phyloP scores from a whole-genome alignment of 768 basidiomycete genomes.

The Amanita fuliginea region DNA sequence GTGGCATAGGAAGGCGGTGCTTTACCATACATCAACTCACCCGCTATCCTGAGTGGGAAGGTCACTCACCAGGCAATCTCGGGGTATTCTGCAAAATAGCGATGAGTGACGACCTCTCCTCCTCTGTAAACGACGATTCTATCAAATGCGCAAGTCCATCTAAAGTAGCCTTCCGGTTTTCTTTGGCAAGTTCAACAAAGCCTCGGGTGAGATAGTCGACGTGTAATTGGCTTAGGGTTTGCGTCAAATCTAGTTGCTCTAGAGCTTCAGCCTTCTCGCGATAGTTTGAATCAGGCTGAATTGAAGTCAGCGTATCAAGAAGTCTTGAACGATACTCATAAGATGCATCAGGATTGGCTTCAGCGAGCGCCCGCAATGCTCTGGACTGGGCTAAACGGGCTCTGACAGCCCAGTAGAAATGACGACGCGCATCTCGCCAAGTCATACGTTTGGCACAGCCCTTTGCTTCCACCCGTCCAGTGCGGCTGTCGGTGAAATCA shows the following conservation, averaged over 20 bases:
- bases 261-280: constrained; percentile 51
- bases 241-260: constrained; percentile 59
- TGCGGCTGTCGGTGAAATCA: constrained; percentile 44
- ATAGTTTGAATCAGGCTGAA: constrained; percentile 41
- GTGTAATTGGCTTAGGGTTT: constrained; percentile 52
- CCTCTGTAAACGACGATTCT: constrained; percentile 56
- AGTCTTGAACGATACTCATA: constrained; percentile 56
- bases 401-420: constrained; percentile 91
- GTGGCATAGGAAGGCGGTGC: constrained; percentile 27
- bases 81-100: constrained; percentile 46
- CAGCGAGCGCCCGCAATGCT: constrained; percentile 50
- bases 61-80: constrained; percentile 46
- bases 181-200: constrained; percentile 56
- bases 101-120: constrained; percentile 56
- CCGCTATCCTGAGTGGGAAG: neutral
- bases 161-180: constrained; percentile 68
- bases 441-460: constrained; percentile 79
- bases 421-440: constrained; percentile 83
- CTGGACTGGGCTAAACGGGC: constrained; percentile 65
- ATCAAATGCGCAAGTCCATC: constrained; percentile 64
- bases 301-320: constrained; percentile 48
- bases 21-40: constrained; percentile 8
- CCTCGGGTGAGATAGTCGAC: constrained; percentile 58
- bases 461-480: constrained; percentile 96
- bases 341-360: constrained; percentile 62